These are phyloP conservation scores for Kodamaea fungicola DNA, from an alignment of 1,139 yeast genomes.

Conservation along the genomic window DNA sequence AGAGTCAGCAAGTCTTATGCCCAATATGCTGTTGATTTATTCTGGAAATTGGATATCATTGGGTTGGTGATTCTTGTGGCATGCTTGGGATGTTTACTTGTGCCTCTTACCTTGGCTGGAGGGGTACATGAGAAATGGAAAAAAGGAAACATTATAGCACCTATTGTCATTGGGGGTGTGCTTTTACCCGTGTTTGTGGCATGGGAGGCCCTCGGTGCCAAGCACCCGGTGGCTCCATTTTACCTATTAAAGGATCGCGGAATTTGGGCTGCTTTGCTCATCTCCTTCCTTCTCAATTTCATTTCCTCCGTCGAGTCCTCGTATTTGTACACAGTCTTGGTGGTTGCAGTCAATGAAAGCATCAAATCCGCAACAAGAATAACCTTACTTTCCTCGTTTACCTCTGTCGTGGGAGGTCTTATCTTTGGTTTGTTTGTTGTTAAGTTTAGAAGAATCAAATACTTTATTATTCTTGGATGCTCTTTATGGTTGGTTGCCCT, in stretches of 20 bases:
- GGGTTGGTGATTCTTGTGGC: constrained; percentile 30
- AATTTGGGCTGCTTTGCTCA: constrained; percentile 29
- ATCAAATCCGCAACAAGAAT: constrained; percentile 35
- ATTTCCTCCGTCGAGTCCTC: constrained; percentile 28
- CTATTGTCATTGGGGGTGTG: constrained; percentile 35
- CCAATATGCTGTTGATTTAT: constrained; percentile 12
- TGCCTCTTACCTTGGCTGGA: constrained; percentile 39
- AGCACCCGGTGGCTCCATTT: constrained; percentile 31
- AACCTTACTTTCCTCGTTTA: constrained; percentile 29
- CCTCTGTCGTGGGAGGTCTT: constrained; percentile 29
- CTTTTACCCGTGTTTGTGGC: constrained; percentile 28
- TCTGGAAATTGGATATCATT: constrained; percentile 35
- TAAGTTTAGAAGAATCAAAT: constrained; percentile 27
- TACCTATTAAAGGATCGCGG: constrained; percentile 35
- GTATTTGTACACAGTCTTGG: constrained; percentile 33
- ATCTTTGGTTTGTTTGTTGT: constrained; percentile 33
- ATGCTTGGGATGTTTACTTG: constrained; percentile 34
- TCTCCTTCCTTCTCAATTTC: constrained; percentile 30
- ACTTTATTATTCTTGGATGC: constrained; percentile 32
- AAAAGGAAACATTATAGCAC: constrained; percentile 30
- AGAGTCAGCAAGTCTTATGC: constrained; percentile 11
- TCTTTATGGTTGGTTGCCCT: constrained; percentile 34
- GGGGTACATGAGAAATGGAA: constrained; percentile 29
- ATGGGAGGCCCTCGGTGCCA: constrained; percentile 32
- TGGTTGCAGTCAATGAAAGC: constrained; percentile 32